Percentiles rank a stretch among this genome's conserved stretches.
These are phyloP conservation scores for Epipyxis sp. DNA, from an alignment of 108 stramenopile genomes.

Conservation along the genomic window DNA sequence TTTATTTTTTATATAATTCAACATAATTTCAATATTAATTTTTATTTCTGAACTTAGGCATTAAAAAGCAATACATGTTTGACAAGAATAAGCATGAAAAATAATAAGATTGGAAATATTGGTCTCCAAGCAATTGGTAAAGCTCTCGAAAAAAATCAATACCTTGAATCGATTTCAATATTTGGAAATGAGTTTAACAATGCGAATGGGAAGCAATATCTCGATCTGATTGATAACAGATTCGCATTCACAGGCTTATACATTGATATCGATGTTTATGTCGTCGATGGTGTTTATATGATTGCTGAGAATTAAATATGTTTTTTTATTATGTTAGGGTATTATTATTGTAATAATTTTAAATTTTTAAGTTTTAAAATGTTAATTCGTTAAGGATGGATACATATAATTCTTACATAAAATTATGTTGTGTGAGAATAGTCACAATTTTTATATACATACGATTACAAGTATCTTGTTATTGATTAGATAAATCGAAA, in stretches of 20 bases:
- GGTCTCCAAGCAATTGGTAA: neutral
- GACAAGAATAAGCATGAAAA: neutral
- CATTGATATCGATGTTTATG: constrained; percentile 13
- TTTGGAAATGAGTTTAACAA: constrained; percentile 17
- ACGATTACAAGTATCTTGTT: too few relatives aligned
- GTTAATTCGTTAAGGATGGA: too few relatives aligned
- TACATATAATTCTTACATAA: too few relatives aligned
- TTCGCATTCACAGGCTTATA: neutral
- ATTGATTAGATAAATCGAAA: too few relatives aligned
- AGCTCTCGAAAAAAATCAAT: neutral
- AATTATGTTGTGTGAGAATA: too few relatives aligned
- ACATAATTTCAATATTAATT: neutral
- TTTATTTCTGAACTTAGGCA: neutral
- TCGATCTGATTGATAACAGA: neutral
- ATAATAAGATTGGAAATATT: neutral
- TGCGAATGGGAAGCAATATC: neutral
- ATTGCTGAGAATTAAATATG: constrained; percentile 19
- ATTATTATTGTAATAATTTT: too few relatives aligned
- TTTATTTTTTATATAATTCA: too few relatives aligned
- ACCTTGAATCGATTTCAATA: neutral
- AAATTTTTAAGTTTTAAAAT: too few relatives aligned
- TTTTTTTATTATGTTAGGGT: too few relatives aligned
- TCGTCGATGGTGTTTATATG: constrained; percentile 4
- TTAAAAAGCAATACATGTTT: neutral
- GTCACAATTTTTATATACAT: too few relatives aligned